A percentile compares a stretch with the other conserved stretches of the same genome.
Evolutionary conservation across 2,329 filamentous ascomycete genomes (phyloP).

Genomic region (Clarireedia hainanense): DNA sequence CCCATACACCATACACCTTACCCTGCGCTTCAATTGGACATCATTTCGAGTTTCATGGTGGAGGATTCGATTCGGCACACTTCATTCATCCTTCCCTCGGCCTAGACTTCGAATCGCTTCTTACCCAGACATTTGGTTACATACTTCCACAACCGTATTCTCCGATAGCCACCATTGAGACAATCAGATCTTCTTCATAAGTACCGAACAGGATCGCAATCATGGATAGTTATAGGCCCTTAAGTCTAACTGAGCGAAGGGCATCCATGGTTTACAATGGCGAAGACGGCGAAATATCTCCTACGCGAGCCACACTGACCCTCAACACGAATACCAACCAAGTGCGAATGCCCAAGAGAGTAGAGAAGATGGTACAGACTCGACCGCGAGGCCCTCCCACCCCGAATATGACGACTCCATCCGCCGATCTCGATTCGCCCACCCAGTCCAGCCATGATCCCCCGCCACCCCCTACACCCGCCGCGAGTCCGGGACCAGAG

Average conservation of each 20-base stretch:
- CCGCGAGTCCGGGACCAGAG: constrained; percentile 56
- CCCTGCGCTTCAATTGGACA: neutral
- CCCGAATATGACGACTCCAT: constrained; percentile 58
- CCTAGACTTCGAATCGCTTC: neutral
- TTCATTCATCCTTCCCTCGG: neutral
- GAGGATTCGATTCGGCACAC: neutral
- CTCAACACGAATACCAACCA: constrained; percentile 39
- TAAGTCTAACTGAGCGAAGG: constrained; percentile 55
- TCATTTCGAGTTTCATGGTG: neutral
- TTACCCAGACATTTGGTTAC: neutral
- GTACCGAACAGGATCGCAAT: neutral
- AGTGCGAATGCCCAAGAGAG: constrained; percentile 31
- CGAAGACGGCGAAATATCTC: constrained; percentile 39
- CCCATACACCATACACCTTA: neutral
- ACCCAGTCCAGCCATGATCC: constrained; percentile 35
- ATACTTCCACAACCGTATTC: neutral
- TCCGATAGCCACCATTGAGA: too few relatives aligned
- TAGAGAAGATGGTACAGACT: constrained; percentile 47
- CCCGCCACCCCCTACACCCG: constrained; percentile 57
- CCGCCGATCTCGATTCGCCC: constrained; percentile 48
- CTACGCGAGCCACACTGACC: constrained; percentile 33
- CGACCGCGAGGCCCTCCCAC: constrained; percentile 53
- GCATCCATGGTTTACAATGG: constrained; percentile 44
- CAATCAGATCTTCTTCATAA: too few relatives aligned
- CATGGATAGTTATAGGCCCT: constrained; percentile 36